Evolutionary conservation across 176 grass and related monocot species (phyloP).

Genomic region (Microstegium vimineum): DNA sequence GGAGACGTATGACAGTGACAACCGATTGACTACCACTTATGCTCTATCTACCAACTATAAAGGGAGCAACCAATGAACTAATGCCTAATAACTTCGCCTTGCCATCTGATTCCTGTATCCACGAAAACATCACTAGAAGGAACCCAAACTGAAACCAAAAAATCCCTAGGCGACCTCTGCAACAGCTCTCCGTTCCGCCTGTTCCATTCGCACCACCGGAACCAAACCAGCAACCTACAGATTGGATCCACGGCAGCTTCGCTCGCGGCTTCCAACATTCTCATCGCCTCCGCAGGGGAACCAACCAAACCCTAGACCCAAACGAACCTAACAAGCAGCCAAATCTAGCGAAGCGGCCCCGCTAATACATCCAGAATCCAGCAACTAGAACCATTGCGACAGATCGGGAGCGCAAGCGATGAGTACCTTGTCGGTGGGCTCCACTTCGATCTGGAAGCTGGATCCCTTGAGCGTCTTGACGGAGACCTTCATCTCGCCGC

Average conservation of each 20-base stretch:
- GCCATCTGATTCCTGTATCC: neutral
- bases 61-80: neutral
- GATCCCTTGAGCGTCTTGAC: conserved; percentile 80
- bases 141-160: neutral
- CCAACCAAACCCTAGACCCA: neutral
- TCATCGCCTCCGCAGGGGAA: neutral
- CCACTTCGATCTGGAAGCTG: conserved; percentile 75
- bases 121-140: neutral
- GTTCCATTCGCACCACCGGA: neutral
- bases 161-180: neutral
- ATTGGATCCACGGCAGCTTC: conserved; percentile 22
- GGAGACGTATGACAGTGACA: neutral
- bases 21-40: neutral
- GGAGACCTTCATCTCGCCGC: conserved; percentile 65
- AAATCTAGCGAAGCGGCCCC: neutral
- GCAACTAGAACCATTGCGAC: neutral
- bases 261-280: neutral
- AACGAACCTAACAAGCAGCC: neutral
- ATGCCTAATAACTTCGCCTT: neutral
- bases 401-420: conserved; percentile 18
- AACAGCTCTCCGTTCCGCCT: neutral
- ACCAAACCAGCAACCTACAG: neutral
- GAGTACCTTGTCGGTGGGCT: conserved; percentile 49
- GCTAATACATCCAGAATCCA: neutral
- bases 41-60: neutral